phyloP scores from a whole-genome alignment of 768 basidiomycete species.

The Tylopilus plumbeoviolaceoides region DNA sequence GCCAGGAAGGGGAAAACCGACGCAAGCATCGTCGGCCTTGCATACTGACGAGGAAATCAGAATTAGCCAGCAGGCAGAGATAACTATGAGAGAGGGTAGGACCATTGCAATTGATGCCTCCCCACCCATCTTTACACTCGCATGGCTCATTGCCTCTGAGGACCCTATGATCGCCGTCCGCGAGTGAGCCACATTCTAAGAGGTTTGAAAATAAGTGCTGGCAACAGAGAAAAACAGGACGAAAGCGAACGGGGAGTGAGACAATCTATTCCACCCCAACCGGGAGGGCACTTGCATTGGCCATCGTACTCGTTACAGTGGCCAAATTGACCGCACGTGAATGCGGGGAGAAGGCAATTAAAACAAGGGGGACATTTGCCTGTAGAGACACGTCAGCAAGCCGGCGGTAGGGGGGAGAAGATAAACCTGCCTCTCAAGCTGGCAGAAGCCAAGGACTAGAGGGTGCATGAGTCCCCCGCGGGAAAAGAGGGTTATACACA shows the following conservation, averaged over 20 bases:
- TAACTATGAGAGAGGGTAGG: not conserved
- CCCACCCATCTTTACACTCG: conserved; percentile 93
- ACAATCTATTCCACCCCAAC: conserved; percentile 98
- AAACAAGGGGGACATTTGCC: conserved; percentile 85
- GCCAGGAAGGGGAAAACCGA: conserved; percentile 66
- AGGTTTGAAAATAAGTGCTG: not conserved
- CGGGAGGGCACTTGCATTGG: conserved; percentile 93
- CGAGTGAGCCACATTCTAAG: conserved; percentile 89
- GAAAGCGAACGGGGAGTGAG: conserved; percentile 74
- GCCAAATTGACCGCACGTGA: conserved; percentile 90
- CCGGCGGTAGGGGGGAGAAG: no score
- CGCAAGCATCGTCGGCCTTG: conserved; percentile 74
- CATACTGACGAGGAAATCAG: conserved; percentile 58
- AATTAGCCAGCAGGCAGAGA: not conserved
- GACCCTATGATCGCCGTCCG: conserved; percentile 82
- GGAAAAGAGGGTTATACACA: conserved; percentile 1
- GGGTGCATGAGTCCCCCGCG: conserved; percentile 10
- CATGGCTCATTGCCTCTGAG: conserved; percentile 77
- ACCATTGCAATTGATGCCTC: conserved; percentile 98
- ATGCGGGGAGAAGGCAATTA: conserved; percentile 91
- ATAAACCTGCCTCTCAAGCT: conserved; percentile 12
- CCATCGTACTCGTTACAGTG: conserved; percentile 89
- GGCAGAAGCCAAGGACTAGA: conserved; percentile 21
- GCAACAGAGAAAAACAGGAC: conserved; percentile 1
- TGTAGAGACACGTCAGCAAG: conserved; percentile 14